Evolutionary conservation across 2,329 filamentous ascomycete species (phyloP), one percentile per base, ranked within the genome.

Genomic region (Colletotrichum echinochloae): DNA sequence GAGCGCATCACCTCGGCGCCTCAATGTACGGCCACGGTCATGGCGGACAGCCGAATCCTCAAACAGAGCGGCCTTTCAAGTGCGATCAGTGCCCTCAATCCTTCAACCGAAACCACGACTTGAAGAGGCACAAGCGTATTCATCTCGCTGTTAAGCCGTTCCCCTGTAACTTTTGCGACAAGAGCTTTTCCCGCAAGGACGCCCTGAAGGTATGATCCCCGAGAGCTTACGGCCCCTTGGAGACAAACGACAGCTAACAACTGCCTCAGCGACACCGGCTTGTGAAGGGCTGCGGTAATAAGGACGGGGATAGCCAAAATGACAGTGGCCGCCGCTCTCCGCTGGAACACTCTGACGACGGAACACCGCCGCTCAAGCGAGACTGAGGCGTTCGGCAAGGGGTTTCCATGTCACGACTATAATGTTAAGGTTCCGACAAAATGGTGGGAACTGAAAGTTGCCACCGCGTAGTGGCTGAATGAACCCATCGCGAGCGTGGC

Each of bases 111-210:
- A 98, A 98, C 74, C 96, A 98, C 78, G 96, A 98, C 78, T 81
- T 98, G 75, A 99, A 99, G 83, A 89, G 96, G 61, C 96, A 99
- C 80, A 97, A 97, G 85, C 86, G 94, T 60, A 98, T 98, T 70
- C 96, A 99, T 81, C 82, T 98, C 68, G 93, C 94, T 0, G 94
- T 98, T 49, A 99, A 99, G 85, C 96, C 96, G 0, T 98, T 95
- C 80, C 95, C 95, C 0, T 99, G 96, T 79, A 89, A 85, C 8
- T 92, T 92, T 77, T 99, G 96, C 79, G 94, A 97, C 72, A 98
- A 98, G 88, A 96, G 93, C 79, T 99, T 99, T 78, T 98, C 95
- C 3, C 88, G 96, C 70, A 98, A 98, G 79, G 96, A 98, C 81
- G 96, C 96, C 12, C 85, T 99, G 37, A 98, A 98, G 93, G 96